phyloP scores from a whole-genome alignment of 1,284 basidiomycete species.

The Ustilago cynodontis region DNA sequence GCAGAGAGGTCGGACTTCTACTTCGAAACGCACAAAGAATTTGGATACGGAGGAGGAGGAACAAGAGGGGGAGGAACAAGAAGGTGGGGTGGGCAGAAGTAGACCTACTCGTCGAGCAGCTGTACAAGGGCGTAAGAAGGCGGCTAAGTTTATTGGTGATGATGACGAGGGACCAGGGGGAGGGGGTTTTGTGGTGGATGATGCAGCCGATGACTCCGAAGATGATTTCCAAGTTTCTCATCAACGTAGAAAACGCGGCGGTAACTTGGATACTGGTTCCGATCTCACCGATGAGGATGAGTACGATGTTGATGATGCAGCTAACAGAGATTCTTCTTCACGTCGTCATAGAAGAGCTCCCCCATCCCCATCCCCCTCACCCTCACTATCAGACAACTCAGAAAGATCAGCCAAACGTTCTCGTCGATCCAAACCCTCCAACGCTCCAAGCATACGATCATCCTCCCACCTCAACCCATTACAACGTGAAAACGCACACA shows the following conservation, averaged over 20 bases:
- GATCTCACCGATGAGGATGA: slow-evolving; percentile 25
- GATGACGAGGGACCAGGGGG: slow-evolving; percentile 20
- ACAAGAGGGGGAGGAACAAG: slow-evolving; percentile 13
- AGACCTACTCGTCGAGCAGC: slow-evolving; percentile 36
- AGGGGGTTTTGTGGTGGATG: slow-evolving; percentile 38
- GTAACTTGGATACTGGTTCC: slow-evolving; percentile 20
- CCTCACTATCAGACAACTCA: not conserved
- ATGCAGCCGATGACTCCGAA: slow-evolving; percentile 31
- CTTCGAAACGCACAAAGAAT: not conserved
- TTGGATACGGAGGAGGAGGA: too few species aligned
- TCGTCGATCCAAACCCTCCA: slow-evolving; percentile 15
- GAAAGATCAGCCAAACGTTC: slow-evolving; percentile 11
- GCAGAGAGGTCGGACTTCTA: not conserved
- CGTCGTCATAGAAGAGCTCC: slow-evolving; percentile 11
- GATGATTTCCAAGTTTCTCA: slow-evolving; percentile 39
- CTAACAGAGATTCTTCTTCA: not conserved
- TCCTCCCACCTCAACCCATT: slow-evolving; percentile 36
- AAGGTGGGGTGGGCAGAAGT: slow-evolving; percentile 9
- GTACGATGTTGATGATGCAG: slow-evolving; percentile 4
- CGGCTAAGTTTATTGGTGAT: slow-evolving; percentile 23
- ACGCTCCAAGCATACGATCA: slow-evolving; percentile 14
- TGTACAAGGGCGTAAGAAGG: slow-evolving; percentile 27
- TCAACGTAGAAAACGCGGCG: slow-evolving; percentile 2
- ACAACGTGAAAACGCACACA: slow-evolving; percentile 22
- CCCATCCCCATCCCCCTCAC: slow-evolving; percentile 5